Evolutionary conservation across 83 land plant species (phyloP), one percentile per base, ranked within the genome.

Genomic region (Picea abies): DNA sequence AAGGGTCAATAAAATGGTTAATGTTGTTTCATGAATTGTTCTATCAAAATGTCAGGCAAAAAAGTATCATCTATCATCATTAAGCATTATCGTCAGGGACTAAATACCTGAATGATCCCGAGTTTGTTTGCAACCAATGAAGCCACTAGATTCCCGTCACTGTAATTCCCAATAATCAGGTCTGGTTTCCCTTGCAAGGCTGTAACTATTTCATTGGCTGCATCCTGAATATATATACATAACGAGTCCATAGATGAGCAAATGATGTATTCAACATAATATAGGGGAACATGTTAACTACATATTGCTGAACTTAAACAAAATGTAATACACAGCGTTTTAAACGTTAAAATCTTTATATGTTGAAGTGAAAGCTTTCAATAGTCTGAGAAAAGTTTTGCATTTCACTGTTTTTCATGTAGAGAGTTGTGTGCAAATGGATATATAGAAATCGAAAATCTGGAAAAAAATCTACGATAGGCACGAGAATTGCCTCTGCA

Each of bases 91-190:
- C 19, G 68, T 14, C n/a, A 56, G 32, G n/a, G 19, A 25, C 3
- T 52, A 64, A 16, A 69, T 19, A 97, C 99, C 96, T 90, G 94
- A 80, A 96, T 91, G 12, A 92, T 76, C 44, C 95, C 95, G 52
- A 95, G 92, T 81, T 86, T 93, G 66, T 80, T 90, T 4, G 98
- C 90, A 86, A 97, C 84, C 15, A 97, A 89, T 47, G 99, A 91
- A 44, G 99, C 97, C 71, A 94, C 99, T 60, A 96, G 71, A 85
- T 97, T 96, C 32, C 99, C 98, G 87, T 97, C 99, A 78, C 93
- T 92, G 47, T 35, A 35, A 35, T 35, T 35, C 35, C 99, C 99
- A 84, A 97, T 97, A 41, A 97, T 89, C 49, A 97, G 88, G 70
- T 96, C 92, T 37, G 95, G 99, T 68, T 90, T 92, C 15, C 94